Evolutionary conservation across 1,139 yeast species (phyloP), one percentile per base, ranked within the genome.

Genomic region (Diutina neorugosa): DNA sequence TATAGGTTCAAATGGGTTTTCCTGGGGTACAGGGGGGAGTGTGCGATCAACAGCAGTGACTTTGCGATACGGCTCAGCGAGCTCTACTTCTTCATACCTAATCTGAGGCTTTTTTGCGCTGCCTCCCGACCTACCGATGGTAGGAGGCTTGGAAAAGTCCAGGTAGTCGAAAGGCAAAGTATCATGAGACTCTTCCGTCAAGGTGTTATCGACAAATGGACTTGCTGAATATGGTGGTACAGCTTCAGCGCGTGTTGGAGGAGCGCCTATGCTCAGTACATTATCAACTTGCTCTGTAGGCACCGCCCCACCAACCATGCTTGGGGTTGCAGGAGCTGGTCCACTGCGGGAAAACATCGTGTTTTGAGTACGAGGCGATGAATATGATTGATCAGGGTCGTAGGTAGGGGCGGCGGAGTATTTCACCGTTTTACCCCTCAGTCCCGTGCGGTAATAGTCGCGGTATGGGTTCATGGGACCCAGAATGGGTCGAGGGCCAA

Each of bases 11-110:
- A 46, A 46, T n/a, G 50, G 50, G 21, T 46, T 46, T 27, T 46
- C 50, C 18, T 46, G 37, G 12, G 50, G 50, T 6, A 46, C 50
- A 14, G 50, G 50, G 7, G 50, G 50, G 11, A 46, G 40, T 7
- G 40, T 46, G 14, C 50, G 50, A 9, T 46, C 50, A 27, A 18
- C 23, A 4, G 50, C 50, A 18, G 50, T 16, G 8, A 46, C 16
- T 11, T 20, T 27, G 16, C 41, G 50, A 19, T 46, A 27, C 21
- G 21, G 12, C n/a, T n/a, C 31, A 16, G 18, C 18, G 11, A 46
- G 40, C 25, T 46, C 50, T n/a, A 46, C 50, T 14, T 46, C 50
- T 8, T 46, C 40, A 16, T 46, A 46, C 7, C 50, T 34, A 4
- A 44, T n/a, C 6, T n/a, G 27, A 5, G 48, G 48, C 18, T 44